phyloP scores from a whole-genome alignment of 768 basidiomycete species.

The Trametes gibbosa region DNA sequence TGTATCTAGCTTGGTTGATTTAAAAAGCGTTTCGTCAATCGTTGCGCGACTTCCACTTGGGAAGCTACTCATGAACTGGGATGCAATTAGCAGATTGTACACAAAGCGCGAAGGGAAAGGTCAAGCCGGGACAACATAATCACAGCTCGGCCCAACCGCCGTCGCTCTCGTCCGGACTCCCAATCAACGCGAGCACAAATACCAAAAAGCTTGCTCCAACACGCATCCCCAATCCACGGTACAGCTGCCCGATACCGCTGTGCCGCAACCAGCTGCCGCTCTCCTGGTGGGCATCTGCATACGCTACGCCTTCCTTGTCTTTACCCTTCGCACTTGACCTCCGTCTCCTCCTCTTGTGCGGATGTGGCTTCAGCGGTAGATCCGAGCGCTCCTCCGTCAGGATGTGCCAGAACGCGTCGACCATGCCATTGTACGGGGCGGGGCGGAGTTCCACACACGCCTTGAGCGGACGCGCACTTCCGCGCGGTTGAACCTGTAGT shows the following conservation, averaged over 20 bases:
- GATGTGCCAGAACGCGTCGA: conserved; percentile 91
- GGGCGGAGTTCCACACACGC: conserved; percentile 86
- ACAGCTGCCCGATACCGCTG: conserved; percentile 83
- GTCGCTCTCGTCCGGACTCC: conserved; percentile 61
- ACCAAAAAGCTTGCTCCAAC: conserved; percentile 70
- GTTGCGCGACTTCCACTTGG: too few relatives aligned
- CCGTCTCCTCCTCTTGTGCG: conserved; percentile 29
- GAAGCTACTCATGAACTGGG: conserved; percentile 3
- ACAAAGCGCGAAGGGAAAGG: background rate
- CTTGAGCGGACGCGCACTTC: conserved; percentile 65
- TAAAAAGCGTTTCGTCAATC: too few relatives aligned
- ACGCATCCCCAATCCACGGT: conserved; percentile 80
- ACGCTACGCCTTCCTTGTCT: conserved; percentile 27
- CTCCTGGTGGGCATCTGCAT: conserved; percentile 35
- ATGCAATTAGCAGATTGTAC: conserved; percentile 9
- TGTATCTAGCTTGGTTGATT: too few relatives aligned
- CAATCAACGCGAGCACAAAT: conserved; percentile 64
- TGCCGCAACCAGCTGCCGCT: conserved; percentile 58
- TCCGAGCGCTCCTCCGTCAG: conserved; percentile 92
- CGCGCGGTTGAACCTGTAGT: conserved; percentile 83
- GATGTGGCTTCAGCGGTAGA: conserved; percentile 49
- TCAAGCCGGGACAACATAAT: background rate
- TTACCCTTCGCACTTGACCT: conserved; percentile 36
- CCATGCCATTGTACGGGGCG: conserved; percentile 87
- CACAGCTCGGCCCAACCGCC: conserved; percentile 84